phyloP scores from a whole-genome alignment of 441 rosid genomes.

The Lepidium campestre region DNA sequence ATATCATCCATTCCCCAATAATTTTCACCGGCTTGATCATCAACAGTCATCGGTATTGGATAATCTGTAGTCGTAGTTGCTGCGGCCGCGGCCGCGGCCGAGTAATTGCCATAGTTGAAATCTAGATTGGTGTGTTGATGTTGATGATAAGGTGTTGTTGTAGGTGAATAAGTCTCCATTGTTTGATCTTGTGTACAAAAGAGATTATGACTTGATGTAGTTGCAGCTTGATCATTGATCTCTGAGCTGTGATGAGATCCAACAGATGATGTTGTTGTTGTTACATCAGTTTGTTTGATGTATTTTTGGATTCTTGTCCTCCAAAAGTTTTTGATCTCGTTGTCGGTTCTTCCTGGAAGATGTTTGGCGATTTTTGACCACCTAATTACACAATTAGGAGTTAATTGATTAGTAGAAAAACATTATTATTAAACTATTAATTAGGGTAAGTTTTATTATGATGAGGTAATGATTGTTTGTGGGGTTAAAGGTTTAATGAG shows the following conservation, averaged over 20 bases:
- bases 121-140: conserved; percentile 30
- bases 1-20: conserved; percentile 92
- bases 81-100: conserved; percentile 12
- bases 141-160: conserved; percentile 27
- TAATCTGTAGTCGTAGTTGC: conserved; percentile 20
- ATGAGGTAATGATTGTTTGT: conserved; percentile 14
- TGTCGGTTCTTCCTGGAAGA: conserved; percentile 95
- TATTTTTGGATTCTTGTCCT: conserved; percentile 95
- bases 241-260: conserved; percentile 43
- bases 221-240: conserved; percentile 41
- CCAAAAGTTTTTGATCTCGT: conserved; percentile 94
- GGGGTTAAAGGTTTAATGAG: conserved; percentile 1
- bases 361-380: conserved; percentile 99
- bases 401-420: background rate
- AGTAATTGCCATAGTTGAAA: conserved; percentile 24
- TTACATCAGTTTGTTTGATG: conserved; percentile 52
- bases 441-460: background rate
- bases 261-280: conserved; percentile 25
- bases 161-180: conserved; percentile 43
- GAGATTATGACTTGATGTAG: conserved; percentile 50
- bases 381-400: conserved; percentile 32
- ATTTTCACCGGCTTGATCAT: conserved; percentile 47
- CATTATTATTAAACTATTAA: background rate
- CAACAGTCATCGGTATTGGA: conserved; percentile 28
- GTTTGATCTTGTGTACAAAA: conserved; percentile 33